Conservation (phyloP, 208 protist species). For the Leptomonas seymouri region DNA sequence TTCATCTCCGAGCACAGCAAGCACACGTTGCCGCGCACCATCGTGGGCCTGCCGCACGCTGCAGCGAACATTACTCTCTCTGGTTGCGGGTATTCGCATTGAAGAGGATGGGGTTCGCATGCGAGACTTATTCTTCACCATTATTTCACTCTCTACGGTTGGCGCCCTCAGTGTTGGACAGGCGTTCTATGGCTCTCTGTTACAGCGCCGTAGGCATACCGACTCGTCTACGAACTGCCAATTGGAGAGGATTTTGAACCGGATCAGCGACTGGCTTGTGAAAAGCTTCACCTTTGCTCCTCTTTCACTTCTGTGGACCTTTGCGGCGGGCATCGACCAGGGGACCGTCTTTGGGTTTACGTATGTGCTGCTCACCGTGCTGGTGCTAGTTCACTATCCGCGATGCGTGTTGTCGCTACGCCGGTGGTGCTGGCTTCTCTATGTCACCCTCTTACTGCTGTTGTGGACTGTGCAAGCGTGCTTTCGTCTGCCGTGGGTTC, state of each 20-base stretch:
- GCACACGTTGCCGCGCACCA: neutral
- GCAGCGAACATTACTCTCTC: neutral
- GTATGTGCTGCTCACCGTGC: conserved; percentile 8
- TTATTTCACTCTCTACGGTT: neutral
- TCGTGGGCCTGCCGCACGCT: neutral
- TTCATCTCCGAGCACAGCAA: neutral
- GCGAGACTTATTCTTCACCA: conserved; percentile 9
- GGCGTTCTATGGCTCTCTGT: conserved; percentile 3
- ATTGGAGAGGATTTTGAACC: neutral
- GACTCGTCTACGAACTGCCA: neutral
- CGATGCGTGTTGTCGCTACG: conserved; percentile 16
- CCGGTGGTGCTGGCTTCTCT: conserved; percentile 18
- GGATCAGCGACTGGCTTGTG: neutral
- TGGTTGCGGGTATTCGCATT: conserved; percentile 7
- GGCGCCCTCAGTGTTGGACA: conserved; percentile 10
- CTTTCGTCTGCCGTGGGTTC: conserved; percentile 3
- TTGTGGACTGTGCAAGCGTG: conserved; percentile 27
- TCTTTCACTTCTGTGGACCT: conserved; percentile 19
- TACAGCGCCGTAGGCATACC: neutral
- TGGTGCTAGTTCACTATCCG: conserved; percentile 12
- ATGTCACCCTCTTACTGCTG: conserved; percentile 11
- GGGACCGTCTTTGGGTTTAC: conserved; percentile 15
- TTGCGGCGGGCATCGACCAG: conserved; percentile 14
- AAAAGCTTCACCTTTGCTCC: conserved; percentile 12
- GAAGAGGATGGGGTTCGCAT: conserved; percentile 2